phyloP scores from a whole-genome alignment of 441 rosid species.

The Jatropha multifida region DNA sequence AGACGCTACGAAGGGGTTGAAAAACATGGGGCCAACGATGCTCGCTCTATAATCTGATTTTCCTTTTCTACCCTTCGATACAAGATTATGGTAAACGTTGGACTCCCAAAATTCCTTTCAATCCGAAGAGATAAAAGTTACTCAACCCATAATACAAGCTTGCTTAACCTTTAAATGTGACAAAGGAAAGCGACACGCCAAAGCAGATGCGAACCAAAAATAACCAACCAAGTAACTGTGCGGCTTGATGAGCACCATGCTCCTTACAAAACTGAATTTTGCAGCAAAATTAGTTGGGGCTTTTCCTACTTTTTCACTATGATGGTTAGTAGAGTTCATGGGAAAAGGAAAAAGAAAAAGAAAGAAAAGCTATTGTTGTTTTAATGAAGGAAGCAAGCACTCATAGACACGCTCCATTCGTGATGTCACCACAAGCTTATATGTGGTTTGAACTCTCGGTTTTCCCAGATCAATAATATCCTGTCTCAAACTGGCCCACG shows the following conservation, averaged over 20 bases:
- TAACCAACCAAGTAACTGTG: not conserved
- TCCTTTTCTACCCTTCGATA: too few species aligned
- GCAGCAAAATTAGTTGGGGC: not conserved
- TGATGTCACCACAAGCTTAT: slow-evolving; percentile 68
- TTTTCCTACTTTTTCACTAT: not conserved
- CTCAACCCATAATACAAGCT: not conserved
- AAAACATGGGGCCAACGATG: too few species aligned
- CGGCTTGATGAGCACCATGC: not conserved
- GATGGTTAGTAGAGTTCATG: not conserved
- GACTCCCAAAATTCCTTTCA: too few species aligned
- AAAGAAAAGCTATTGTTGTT: slow-evolving; percentile 34
- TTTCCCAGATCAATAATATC: slow-evolving; percentile 77
- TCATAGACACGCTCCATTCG: slow-evolving; percentile 70
- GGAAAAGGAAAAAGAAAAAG: not conserved
- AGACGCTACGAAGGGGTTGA: too few species aligned
- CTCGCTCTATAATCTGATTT: too few species aligned
- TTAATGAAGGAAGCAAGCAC: slow-evolving; percentile 73
- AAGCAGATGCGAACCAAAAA: not conserved
- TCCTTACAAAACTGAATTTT: slow-evolving; percentile 17
- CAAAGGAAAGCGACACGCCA: not conserved
- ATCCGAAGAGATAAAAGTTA: too few species aligned
- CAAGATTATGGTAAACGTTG: too few species aligned
- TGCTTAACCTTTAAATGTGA: not conserved
- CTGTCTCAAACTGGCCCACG: slow-evolving; percentile 65
- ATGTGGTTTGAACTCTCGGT: slow-evolving; percentile 56